A percentile compares a stretch with the other conserved stretches of the same genome.
These are phyloP conservation scores for Phytophthora nicotianae DNA, from an alignment of 352 stramenopile genomes.

Conservation along the genomic window DNA sequence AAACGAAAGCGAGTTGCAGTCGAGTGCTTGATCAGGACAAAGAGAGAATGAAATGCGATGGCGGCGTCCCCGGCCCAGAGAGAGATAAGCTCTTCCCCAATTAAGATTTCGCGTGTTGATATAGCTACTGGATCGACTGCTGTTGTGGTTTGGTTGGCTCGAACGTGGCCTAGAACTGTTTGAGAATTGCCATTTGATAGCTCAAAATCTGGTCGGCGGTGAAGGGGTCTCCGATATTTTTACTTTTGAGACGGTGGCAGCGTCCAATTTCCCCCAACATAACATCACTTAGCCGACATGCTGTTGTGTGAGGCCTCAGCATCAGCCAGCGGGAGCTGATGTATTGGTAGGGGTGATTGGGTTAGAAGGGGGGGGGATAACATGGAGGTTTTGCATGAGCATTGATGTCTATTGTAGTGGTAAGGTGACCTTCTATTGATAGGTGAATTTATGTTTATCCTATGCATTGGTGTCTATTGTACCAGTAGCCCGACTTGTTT, in stretches of 20 bases:
- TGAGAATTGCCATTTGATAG: background rate
- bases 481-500: no score
- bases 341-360: no score
- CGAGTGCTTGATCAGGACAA: background rate
- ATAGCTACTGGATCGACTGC: background rate
- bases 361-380: no score
- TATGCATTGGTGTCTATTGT: no score
- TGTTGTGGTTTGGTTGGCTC: background rate
- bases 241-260: background rate
- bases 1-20: background rate
- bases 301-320: no score
- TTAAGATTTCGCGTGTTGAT: background rate
- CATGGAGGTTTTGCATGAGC: no score
- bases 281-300: no score
- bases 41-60: background rate
- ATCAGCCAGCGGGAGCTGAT: no score
- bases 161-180: background rate
- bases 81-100: background rate
- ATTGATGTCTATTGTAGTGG: no score
- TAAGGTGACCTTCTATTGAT: no score
- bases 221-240: background rate
- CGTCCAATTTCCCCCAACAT: no score
- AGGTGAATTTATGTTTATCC: no score
- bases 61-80: background rate
- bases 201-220: background rate